Evolutionary conservation across 2,329 filamentous ascomycete genomes (phyloP).

Genomic region (Cercospora berteroae): DNA sequence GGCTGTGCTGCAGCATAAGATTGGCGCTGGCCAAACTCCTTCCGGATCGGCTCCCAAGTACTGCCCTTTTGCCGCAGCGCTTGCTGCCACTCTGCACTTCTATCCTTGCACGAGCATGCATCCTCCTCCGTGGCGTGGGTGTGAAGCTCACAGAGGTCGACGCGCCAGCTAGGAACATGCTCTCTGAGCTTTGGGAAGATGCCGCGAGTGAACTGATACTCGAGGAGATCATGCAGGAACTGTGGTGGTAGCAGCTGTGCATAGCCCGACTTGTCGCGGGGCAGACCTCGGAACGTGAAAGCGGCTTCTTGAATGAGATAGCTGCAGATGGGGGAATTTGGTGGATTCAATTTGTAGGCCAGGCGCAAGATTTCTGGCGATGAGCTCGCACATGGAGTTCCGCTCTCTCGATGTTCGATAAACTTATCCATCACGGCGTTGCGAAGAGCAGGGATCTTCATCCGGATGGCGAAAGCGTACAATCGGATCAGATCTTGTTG

Average conservation of each 20-base stretch:
- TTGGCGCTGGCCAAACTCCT: neutral
- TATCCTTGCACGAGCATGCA: neutral
- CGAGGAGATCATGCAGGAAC: constrained; percentile 9
- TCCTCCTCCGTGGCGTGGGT: neutral
- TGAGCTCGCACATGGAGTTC: constrained; percentile 6
- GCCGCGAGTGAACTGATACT: constrained; percentile 8
- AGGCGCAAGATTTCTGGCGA: constrained; percentile 1
- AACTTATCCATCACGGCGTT: constrained; percentile 12
- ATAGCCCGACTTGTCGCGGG: constrained; percentile 5
- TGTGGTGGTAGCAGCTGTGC: constrained; percentile 8
- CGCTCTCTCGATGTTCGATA: constrained; percentile 7
- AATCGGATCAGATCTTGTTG: constrained; percentile 10
- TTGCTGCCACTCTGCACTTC: constrained; percentile 1
- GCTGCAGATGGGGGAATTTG: neutral
- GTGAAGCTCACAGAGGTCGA: constrained; percentile 6
- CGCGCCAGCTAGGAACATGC: constrained; percentile 7
- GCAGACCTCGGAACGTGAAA: constrained; percentile 7
- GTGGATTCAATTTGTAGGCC: constrained; percentile 7
- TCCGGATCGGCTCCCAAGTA: constrained; percentile 5
- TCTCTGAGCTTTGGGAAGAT: constrained; percentile 10
- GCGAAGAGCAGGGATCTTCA: constrained; percentile 2
- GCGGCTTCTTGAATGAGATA: constrained; percentile 13
- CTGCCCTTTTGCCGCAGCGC: constrained; percentile 7
- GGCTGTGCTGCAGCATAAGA: neutral
- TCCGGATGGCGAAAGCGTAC: constrained; percentile 9